phyloP scores from a whole-genome alignment of 1,284 basidiomycete species.

The Ustilago cynodontis region DNA sequence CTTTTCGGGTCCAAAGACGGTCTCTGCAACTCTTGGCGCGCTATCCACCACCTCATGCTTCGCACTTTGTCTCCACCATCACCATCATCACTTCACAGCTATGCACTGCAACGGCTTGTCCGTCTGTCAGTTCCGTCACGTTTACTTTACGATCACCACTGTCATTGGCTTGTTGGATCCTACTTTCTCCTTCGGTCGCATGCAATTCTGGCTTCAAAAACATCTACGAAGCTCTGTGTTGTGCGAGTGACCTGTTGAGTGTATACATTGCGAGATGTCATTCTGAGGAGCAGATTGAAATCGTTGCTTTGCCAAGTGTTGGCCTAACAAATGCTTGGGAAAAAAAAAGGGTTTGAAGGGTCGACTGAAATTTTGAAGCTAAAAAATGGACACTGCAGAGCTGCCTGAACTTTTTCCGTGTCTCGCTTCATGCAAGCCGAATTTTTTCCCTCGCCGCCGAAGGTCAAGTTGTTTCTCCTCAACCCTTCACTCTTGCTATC shows the following conservation, averaged over 20 bases:
- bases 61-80: conserved; percentile 1
- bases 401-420: background rate
- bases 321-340: background rate
- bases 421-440: conserved; percentile 5
- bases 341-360: background rate
- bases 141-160: background rate
- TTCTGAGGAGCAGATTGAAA: background rate
- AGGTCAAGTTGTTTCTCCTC: background rate
- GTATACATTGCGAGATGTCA: background rate
- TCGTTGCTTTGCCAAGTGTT: background rate
- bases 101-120: background rate
- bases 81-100: background rate
- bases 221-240: background rate
- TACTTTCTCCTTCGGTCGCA: background rate
- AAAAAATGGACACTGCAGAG: conserved; percentile 1
- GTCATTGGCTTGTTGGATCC: background rate
- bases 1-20: conserved; percentile 19
- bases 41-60: background rate
- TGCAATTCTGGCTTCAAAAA: conserved; percentile 3
- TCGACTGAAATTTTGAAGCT: conserved; percentile 3
- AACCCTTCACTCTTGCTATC: background rate
- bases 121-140: background rate
- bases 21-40: conserved; percentile 2
- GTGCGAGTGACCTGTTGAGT: too few species aligned
- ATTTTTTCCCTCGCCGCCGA: background rate